phyloP scores from a whole-genome alignment of 306 rosid species.

The Carpinus viminea region DNA sequence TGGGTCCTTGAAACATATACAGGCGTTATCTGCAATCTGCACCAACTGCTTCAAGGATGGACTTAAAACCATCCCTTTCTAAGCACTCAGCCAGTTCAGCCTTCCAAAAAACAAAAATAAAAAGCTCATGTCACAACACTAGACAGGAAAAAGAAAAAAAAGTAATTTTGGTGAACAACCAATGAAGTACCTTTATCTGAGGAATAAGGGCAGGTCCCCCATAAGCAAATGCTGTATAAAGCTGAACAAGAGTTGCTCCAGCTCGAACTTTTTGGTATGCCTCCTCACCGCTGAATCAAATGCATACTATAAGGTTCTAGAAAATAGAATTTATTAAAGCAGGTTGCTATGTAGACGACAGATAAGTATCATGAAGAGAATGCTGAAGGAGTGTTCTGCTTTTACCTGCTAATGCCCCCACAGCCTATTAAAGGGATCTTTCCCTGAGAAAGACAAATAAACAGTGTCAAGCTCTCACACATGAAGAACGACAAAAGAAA shows the following conservation, averaged over 20 bases:
- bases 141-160: not conserved
- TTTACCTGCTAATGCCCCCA: constrained; percentile 88
- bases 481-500: not conserved
- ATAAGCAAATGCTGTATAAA: constrained; percentile 87
- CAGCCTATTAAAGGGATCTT: constrained; percentile 86
- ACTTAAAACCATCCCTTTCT: constrained; percentile 93
- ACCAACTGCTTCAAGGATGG: constrained; percentile 81
- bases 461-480: constrained; percentile 23
- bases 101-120: constrained; percentile 37
- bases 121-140: constrained; percentile 1
- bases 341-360: not conserved
- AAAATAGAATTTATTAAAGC: constrained; percentile 6
- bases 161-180: not conserved
- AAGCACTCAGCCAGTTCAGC: constrained; percentile 79
- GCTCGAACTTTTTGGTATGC: constrained; percentile 87
- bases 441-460: constrained; percentile 58
- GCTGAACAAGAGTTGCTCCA: constrained; percentile 94
- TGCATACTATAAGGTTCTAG: constrained; percentile 14
- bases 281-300: constrained; percentile 78
- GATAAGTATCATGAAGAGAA: constrained; percentile 4
- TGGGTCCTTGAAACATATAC: not conserved
- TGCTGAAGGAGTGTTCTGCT: constrained; percentile 5
- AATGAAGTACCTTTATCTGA: constrained; percentile 71
- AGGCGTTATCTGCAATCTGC: constrained; percentile 66
- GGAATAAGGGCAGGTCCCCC: constrained; percentile 98